Conservation (phyloP, 345 rosid species). For the Gossypium herbaceum region DNA sequence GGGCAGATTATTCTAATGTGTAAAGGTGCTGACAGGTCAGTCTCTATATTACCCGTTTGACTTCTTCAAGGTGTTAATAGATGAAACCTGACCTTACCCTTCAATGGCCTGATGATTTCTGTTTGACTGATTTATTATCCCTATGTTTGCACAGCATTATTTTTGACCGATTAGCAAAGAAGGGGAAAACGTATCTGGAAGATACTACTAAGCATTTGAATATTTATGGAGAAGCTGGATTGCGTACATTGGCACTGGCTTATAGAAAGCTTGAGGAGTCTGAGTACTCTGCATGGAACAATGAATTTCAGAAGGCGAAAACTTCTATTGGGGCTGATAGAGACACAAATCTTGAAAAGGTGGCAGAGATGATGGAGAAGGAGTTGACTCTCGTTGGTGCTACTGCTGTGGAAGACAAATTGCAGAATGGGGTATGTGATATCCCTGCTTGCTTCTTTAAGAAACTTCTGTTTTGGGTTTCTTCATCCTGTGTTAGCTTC, state of each 20-base stretch:
- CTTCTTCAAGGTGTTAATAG: not conserved
- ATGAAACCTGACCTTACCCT: not conserved
- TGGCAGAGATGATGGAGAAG: conserved; percentile 80
- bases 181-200: conserved; percentile 62
- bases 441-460: conserved; percentile 8
- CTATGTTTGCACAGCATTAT: conserved; percentile 58
- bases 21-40: conserved; percentile 99
- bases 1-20: conserved; percentile 81
- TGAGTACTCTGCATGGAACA: conserved; percentile 73
- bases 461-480: conserved; percentile 12
- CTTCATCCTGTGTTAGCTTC: conserved; percentile 22
- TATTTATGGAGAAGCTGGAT: conserved; percentile 91
- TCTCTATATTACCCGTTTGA: conserved; percentile 7
- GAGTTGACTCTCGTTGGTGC: conserved; percentile 90
- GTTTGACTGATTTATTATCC: conserved; percentile 15
- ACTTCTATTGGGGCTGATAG: conserved; percentile 78
- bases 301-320: conserved; percentile 79
- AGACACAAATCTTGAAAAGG: conserved; percentile 67
- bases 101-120: not conserved
- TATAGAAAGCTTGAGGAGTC: conserved; percentile 71
- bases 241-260: conserved; percentile 81
- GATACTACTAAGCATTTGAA: conserved; percentile 69
- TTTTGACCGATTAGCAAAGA: conserved; percentile 80
- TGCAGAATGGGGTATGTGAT: conserved; percentile 79
- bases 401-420: conserved; percentile 98